Conservation (phyloP, 208 protist genomes). For the Angomonas desouzai region DNA sequence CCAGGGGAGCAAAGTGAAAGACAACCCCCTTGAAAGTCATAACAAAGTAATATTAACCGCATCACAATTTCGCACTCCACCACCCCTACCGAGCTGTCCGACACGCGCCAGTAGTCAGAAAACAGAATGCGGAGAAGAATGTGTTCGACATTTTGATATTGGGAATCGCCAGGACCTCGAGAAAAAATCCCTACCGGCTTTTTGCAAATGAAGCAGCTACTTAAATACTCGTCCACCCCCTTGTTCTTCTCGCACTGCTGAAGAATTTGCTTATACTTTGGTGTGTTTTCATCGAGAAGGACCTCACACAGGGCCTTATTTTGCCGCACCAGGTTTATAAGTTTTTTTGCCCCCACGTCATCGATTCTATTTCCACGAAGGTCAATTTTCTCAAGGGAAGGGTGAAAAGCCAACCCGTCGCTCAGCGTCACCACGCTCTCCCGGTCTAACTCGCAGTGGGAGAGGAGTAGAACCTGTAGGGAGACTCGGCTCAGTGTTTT, state of each 20-base stretch:
- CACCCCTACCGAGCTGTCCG: slow-evolving; percentile 18
- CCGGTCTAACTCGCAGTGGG: slow-evolving; percentile 35
- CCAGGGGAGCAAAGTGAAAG: slow-evolving; percentile 59
- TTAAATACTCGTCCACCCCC: slow-evolving; percentile 20
- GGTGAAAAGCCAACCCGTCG: slow-evolving; percentile 47
- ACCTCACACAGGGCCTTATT: slow-evolving; percentile 62
- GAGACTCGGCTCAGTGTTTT: slow-evolving; percentile 51
- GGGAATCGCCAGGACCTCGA: background rate
- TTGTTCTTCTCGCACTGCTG: slow-evolving; percentile 64
- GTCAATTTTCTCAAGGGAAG: slow-evolving; percentile 64
- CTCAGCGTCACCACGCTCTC: slow-evolving; percentile 53
- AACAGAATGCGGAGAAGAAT: slow-evolving; percentile 26
- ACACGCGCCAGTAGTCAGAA: slow-evolving; percentile 18
- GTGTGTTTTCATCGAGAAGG: slow-evolving; percentile 48
- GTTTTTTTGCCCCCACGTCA: slow-evolving; percentile 39
- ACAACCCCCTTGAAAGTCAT: slow-evolving; percentile 44
- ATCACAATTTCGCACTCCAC: slow-evolving; percentile 48
- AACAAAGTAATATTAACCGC: slow-evolving; percentile 40
- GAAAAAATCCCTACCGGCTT: slow-evolving; percentile 4
- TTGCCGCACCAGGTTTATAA: slow-evolving; percentile 48
- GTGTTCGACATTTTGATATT: slow-evolving; percentile 4
- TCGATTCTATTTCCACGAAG: slow-evolving; percentile 58
- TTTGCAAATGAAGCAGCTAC: slow-evolving; percentile 53
- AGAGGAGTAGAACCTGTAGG: slow-evolving; percentile 46
- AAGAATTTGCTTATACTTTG: slow-evolving; percentile 65